phyloP scores from a whole-genome alignment of 2,329 filamentous ascomycete species.

The Ceratocystis ficicola region DNA sequence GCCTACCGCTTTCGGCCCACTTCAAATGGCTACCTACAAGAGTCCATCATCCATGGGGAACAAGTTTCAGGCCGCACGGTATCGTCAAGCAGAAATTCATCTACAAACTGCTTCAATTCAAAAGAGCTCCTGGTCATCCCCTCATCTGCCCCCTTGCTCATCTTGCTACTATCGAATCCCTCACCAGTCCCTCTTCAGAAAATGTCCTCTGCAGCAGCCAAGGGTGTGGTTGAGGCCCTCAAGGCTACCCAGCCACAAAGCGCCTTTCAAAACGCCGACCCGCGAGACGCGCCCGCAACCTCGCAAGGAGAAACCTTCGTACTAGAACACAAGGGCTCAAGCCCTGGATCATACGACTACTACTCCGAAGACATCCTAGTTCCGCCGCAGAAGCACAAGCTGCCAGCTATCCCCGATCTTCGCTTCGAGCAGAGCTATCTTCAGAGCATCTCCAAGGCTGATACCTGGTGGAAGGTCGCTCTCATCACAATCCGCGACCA shows the following conservation, averaged over 20 bases:
- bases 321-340: slow-evolving; percentile 15
- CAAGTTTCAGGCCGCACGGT: not conserved
- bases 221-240: slow-evolving; percentile 21
- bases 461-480: slow-evolving; percentile 65
- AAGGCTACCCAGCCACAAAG: slow-evolving; percentile 22
- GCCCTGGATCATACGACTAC: slow-evolving; percentile 42
- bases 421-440: slow-evolving; percentile 98
- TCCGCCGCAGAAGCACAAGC: slow-evolving; percentile 35
- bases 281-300: slow-evolving; percentile 20
- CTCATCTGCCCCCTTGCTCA: not conserved
- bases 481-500: slow-evolving; percentile 85
- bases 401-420: slow-evolving; percentile 68
- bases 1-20: not conserved
- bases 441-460: slow-evolving; percentile 68
- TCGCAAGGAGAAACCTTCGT: slow-evolving; percentile 18
- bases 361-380: slow-evolving; percentile 59
- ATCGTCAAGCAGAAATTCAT: not conserved
- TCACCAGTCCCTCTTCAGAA: not conserved
- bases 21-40: not conserved
- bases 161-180: not conserved
- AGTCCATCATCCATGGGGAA: not conserved
- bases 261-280: slow-evolving; percentile 20
- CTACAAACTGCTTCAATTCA: not conserved
- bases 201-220: slow-evolving; percentile 16
- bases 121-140: not conserved